phyloP scores from a whole-genome alignment of 2,329 filamentous ascomycete species.

The Diaporthe citrichinensis region DNA sequence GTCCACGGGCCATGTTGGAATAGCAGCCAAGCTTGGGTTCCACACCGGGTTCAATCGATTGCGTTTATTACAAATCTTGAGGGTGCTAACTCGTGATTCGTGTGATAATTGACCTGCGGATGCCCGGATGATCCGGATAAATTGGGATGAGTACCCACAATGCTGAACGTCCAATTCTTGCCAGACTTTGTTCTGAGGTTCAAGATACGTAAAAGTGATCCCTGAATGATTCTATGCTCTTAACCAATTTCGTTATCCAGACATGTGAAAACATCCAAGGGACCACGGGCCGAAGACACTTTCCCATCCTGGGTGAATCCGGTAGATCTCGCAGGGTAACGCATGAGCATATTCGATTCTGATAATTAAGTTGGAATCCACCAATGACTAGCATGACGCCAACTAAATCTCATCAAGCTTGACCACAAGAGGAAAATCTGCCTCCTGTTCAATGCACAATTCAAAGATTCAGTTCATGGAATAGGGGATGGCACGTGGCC shows the following conservation, averaged over 20 bases:
- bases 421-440: constrained; percentile 9
- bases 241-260: background rate
- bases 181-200: background rate
- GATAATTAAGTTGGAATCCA: background rate
- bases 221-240: background rate
- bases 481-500: constrained; percentile 29
- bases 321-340: background rate
- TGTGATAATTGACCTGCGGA: constrained; percentile 9
- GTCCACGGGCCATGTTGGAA: background rate
- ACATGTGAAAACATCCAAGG: background rate
- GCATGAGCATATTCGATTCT: background rate
- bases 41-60: background rate
- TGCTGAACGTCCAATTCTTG: background rate
- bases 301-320: too few species aligned
- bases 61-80: background rate
- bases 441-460: background rate
- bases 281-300: too few species aligned
- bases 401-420: background rate
- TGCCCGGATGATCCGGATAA: constrained; percentile 4
- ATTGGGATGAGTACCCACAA: background rate
- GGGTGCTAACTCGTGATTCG: background rate
- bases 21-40: background rate
- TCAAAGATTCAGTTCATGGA: background rate
- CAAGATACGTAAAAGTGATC: background rate
- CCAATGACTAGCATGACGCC: background rate